A percentile compares a stretch with the other conserved stretches of the same genome.
These are phyloP conservation scores for Cytospora mali DNA, from an alignment of 2,329 filamentous ascomycete species.

Conservation along the genomic window DNA sequence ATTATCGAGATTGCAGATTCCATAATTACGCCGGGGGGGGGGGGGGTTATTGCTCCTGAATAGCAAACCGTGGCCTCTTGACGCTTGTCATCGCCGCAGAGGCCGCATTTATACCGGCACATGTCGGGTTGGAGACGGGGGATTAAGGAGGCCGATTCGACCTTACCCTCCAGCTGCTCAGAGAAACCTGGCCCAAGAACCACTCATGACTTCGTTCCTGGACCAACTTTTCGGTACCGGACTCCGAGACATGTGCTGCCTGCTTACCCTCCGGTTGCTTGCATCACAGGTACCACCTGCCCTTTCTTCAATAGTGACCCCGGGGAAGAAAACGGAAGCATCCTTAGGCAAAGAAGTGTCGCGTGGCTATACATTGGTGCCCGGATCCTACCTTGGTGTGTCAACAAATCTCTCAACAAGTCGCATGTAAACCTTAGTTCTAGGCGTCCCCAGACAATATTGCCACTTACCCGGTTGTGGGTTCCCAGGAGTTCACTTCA, in stretches of 20 bases:
- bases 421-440: too few relatives aligned
- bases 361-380: background rate
- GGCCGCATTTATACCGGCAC: background rate
- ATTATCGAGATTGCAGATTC: background rate
- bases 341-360: too few relatives aligned
- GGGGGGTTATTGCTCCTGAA: background rate
- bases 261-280: constrained; percentile 4
- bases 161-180: too few relatives aligned
- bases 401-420: background rate
- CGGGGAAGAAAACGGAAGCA: constrained; percentile 12
- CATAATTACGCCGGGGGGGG: background rate
- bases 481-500: background rate
- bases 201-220: too few relatives aligned
- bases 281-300: constrained; percentile 13
- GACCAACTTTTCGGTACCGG: background rate
- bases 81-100: background rate
- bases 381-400: background rate
- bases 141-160: background rate
- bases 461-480: background rate
- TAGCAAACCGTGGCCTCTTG: background rate
- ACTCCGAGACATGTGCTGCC: background rate
- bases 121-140: background rate
- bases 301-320: background rate
- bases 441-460: background rate
- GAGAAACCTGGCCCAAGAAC: too few relatives aligned